Conservation (phyloP, 2,329 filamentous ascomycete genomes). For the Aspergillus brunneoviolaceus region DNA sequence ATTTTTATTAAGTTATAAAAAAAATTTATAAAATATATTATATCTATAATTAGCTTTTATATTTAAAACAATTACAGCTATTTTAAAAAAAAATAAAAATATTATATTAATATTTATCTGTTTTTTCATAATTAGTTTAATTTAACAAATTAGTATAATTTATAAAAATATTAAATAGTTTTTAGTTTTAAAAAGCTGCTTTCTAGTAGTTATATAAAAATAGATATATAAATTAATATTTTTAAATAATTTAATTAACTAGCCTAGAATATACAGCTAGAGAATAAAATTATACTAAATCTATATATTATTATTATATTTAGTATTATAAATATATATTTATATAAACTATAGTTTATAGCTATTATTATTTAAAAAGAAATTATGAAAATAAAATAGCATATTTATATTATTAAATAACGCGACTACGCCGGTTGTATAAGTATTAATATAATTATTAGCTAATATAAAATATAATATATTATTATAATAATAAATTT, state of each 20-base stretch:
- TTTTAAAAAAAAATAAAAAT: too few relatives aligned
- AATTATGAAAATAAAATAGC: neutral
- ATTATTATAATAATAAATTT: neutral
- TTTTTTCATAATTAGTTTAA: constrained; percentile 1
- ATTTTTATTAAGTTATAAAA: neutral
- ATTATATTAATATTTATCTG: neutral
- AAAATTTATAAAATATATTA: constrained; percentile 6
- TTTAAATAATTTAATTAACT: neutral
- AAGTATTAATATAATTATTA: neutral
- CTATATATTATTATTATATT: too few relatives aligned
- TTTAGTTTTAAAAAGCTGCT: neutral
- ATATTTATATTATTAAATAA: neutral
- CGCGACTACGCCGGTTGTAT: too few relatives aligned
- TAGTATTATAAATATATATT: neutral
- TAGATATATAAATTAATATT: constrained; percentile 4
- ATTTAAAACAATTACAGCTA: too few relatives aligned
- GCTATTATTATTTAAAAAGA: neutral
- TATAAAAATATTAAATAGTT: neutral
- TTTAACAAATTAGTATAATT: neutral
- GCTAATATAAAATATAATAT: neutral
- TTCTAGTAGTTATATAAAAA: constrained; percentile 8
- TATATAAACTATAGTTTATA: neutral
- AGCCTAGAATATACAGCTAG: too few relatives aligned
- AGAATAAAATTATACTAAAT: too few relatives aligned
- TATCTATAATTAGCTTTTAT: neutral